Conservation (phyloP, 2,329 filamentous ascomycete species). For the Monilinia polystroma region DNA sequence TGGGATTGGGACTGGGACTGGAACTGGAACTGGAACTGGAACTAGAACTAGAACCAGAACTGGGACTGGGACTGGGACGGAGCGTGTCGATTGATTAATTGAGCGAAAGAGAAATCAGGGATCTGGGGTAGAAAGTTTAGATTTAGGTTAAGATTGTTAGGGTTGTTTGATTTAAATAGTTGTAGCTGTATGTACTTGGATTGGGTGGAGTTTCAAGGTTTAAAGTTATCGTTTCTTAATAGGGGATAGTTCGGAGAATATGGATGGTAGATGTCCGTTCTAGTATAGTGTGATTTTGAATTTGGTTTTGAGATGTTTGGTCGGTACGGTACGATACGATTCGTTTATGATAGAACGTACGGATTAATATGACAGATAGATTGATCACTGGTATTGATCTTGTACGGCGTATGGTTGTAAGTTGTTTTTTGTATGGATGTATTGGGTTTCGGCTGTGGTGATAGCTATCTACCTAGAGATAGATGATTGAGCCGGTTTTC, state of each 20-base stretch:
- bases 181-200: neutral
- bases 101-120: slow-evolving; percentile 11
- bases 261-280: slow-evolving; percentile 8
- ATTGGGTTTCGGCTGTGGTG: neutral
- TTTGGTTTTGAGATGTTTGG: too few relatives aligned
- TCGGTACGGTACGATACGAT: neutral
- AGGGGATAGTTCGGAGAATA: neutral
- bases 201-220: neutral
- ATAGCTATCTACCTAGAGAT: too few relatives aligned
- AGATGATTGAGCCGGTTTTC: too few relatives aligned
- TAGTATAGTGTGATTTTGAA: slow-evolving; percentile 1
- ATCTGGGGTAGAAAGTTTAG: slow-evolving; percentile 1
- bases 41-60: neutral
- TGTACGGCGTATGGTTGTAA: neutral
- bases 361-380: slow-evolving; percentile 7
- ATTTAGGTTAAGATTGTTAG: neutral
- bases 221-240: slow-evolving; percentile 5
- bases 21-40: too few relatives aligned
- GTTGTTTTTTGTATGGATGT: neutral
- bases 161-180: neutral
- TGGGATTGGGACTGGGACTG: neutral
- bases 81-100: slow-evolving; percentile 3
- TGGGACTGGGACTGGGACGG: neutral
- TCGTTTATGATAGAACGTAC: neutral
- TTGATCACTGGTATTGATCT: neutral